Percentiles rank a stretch among this genome's conserved stretches.
phyloP scores from a whole-genome alignment of 306 rosid species.

The Corylus heterophylla region DNA sequence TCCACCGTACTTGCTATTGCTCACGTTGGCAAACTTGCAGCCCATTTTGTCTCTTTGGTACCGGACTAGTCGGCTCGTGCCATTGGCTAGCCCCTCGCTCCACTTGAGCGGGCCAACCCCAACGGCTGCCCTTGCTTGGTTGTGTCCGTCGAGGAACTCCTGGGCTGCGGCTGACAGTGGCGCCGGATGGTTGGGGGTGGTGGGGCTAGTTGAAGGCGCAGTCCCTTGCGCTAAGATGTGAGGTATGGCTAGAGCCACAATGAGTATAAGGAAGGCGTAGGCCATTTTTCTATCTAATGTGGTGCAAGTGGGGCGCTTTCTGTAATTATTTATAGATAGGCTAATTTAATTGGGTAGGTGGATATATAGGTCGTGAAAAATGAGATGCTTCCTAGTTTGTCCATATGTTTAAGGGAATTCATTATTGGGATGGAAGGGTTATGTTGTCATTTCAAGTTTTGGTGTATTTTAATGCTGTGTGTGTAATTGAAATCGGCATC shows the following conservation, averaged over 20 bases:
- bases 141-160: slow-evolving; percentile 69
- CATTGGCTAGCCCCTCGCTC: slow-evolving; percentile 64
- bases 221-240: slow-evolving; percentile 17
- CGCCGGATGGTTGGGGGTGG: not conserved
- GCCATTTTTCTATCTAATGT: not conserved
- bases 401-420: too few relatives aligned
- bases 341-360: too few relatives aligned
- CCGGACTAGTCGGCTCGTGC: slow-evolving; percentile 52
- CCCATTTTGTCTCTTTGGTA: slow-evolving; percentile 65
- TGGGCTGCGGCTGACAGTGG: slow-evolving; percentile 35
- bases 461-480: not conserved
- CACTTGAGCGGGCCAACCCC: slow-evolving; percentile 64
- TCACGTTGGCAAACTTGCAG: slow-evolving; percentile 68
- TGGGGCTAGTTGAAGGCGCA: slow-evolving; percentile 8
- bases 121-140: slow-evolving; percentile 73
- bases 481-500: not conserved
- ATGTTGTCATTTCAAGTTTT: not conserved
- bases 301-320: not conserved
- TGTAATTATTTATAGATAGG: not conserved
- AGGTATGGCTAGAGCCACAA: slow-evolving; percentile 12
- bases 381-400: too few relatives aligned
- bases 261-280: slow-evolving; percentile 6
- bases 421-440: too few relatives aligned
- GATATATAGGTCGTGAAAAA: too few relatives aligned
- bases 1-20: slow-evolving; percentile 57